These are phyloP conservation scores for Thymus mandschuricus DNA, from an alignment of 257 asterid species.

Conservation along the genomic window DNA sequence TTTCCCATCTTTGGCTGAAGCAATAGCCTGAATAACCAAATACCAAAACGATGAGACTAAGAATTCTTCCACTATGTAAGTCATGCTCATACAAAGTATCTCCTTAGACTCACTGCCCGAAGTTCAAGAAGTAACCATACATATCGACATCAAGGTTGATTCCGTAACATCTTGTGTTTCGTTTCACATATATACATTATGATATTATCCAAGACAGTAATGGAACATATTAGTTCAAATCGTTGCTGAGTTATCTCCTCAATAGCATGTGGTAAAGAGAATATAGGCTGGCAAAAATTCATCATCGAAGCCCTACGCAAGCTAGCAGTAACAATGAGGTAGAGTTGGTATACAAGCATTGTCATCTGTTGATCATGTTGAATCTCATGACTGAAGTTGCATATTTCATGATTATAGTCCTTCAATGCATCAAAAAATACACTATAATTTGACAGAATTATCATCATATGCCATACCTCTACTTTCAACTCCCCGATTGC, in stretches of 20 bases:
- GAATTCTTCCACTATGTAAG: background rate
- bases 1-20: constrained; percentile 66
- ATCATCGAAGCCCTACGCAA: background rate
- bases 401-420: background rate
- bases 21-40: constrained; percentile 63
- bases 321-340: background rate
- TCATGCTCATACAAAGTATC: background rate
- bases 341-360: background rate
- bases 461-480: constrained; percentile 55
- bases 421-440: background rate
- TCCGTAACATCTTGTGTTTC: background rate
- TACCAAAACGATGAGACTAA: background rate
- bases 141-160: background rate
- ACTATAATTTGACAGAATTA: background rate
- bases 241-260: too few relatives aligned
- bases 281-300: background rate
- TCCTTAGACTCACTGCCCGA: background rate
- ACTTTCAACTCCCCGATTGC: constrained; percentile 84
- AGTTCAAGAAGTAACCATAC: background rate
- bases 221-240: too few relatives aligned
- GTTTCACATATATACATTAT: too few relatives aligned
- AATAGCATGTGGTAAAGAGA: background rate
- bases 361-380: background rate
- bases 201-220: too few relatives aligned
- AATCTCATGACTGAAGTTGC: background rate